Conservation (phyloP, 2,329 filamentous ascomycete genomes). For the Microsporum audouinii region DNA sequence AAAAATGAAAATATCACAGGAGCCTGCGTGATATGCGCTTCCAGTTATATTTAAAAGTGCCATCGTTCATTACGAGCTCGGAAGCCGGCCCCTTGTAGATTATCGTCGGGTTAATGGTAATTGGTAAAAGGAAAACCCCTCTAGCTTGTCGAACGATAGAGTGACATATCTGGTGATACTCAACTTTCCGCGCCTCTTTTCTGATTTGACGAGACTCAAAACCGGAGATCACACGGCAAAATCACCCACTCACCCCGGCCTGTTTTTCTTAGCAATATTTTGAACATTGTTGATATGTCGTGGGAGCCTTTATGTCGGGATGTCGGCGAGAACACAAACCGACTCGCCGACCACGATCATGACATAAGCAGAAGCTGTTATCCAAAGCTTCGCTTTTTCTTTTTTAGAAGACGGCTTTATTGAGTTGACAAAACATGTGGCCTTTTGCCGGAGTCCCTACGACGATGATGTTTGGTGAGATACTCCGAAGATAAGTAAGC, state of each 20-base stretch:
- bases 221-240: too few species aligned
- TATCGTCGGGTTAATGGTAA: background rate
- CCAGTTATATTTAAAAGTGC: background rate
- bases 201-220: background rate
- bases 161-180: background rate
- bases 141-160: background rate
- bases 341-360: background rate
- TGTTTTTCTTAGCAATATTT: too few species aligned
- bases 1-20: background rate
- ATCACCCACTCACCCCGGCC: too few species aligned
- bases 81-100: background rate
- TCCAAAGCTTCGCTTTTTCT: too few species aligned
- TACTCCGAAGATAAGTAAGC: too few species aligned
- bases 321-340: background rate
- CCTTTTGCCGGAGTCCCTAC: too few species aligned
- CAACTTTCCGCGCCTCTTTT: background rate
- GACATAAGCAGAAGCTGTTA: background rate
- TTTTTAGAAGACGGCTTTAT: too few species aligned
- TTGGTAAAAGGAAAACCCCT: background rate
- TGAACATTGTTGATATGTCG: background rate
- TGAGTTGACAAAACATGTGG: too few species aligned
- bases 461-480: too few species aligned
- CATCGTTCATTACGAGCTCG: background rate
- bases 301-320: background rate
- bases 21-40: background rate